These are phyloP conservation scores for Teunomyces barrocoloradensis DNA, from an alignment of 805 yeast species.

Conservation along the genomic window DNA sequence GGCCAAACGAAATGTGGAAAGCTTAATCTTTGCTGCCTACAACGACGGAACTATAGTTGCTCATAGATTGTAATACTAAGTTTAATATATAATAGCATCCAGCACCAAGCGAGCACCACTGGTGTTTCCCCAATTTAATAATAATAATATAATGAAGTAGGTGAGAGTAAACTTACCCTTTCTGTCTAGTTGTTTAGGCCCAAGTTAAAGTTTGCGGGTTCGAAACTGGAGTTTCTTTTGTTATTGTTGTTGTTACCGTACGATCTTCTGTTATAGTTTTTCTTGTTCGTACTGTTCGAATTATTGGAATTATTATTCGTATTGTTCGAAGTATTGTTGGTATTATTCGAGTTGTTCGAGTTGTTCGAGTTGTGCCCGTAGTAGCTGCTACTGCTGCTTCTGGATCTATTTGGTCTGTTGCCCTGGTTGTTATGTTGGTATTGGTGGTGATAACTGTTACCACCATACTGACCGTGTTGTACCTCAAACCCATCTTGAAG, in stretches of 20 bases:
- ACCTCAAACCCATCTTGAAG: constrained; percentile 1
- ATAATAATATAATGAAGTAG: not conserved
- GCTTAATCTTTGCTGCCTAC: constrained; percentile 47
- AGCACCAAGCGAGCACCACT: not conserved
- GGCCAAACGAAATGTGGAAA: constrained; percentile 10
- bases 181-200: constrained; percentile 9
- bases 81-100: not conserved
- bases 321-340: constrained; percentile 8
- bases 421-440: constrained; percentile 11
- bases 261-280: constrained; percentile 6
- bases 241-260: constrained; percentile 7
- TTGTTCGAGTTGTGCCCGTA: constrained; percentile 6
- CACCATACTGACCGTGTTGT: constrained; percentile 7
- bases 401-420: constrained; percentile 29
- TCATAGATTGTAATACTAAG: constrained; percentile 19
- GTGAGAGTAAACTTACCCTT: constrained; percentile 1
- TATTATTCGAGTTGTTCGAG: constrained; percentile 1
- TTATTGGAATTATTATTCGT: constrained; percentile 24
- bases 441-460: constrained; percentile 8
- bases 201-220: constrained; percentile 11
- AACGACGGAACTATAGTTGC: constrained; percentile 54
- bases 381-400: constrained; percentile 17
- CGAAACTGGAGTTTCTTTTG: constrained; percentile 14
- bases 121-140: constrained; percentile 1
- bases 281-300: constrained; percentile 21